Evolutionary conservation across 1,284 basidiomycete genomes (phyloP).

Genomic region (Tremellales sp.): DNA sequence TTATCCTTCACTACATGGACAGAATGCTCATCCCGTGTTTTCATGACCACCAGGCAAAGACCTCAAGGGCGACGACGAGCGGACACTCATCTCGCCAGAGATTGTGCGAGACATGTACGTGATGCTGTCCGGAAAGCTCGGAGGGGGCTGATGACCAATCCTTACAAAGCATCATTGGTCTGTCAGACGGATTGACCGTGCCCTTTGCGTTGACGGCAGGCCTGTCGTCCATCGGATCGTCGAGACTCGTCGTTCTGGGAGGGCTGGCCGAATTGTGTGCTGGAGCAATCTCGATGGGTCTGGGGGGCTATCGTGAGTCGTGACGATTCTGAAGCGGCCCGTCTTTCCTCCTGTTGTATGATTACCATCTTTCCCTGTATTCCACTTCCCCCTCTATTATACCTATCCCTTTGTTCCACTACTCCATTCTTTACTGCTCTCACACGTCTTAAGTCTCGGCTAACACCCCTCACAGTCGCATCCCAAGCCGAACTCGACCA

Average conservation of each 20-base stretch:
- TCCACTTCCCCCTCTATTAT: neutral
- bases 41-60: conserved; percentile 26
- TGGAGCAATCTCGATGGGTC: conserved; percentile 92
- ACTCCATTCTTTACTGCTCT: neutral
- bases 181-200: conserved; percentile 93
- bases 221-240: conserved; percentile 83
- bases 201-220: conserved; percentile 82
- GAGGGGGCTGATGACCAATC: neutral
- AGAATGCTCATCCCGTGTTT: neutral
- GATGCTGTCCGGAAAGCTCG: neutral
- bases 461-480: conserved; percentile 55
- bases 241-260: conserved; percentile 81
- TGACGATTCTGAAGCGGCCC: too few species aligned
- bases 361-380: neutral
- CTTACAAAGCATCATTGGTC: conserved; percentile 74
- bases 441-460: neutral
- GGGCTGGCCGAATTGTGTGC: conserved; percentile 89
- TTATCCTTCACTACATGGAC: neutral
- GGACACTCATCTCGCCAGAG: conserved; percentile 48
- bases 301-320: conserved; percentile 75
- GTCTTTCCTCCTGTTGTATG: neutral
- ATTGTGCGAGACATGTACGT: conserved; percentile 50
- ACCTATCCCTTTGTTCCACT: neutral
- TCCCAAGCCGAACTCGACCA: conserved; percentile 95
- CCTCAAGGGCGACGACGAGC: conserved; percentile 49